Evolutionary conservation across 2,329 filamentous ascomycete species (phyloP), one percentile per base, ranked within the genome.

Genomic region (Botryosphaeria dothidea): DNA sequence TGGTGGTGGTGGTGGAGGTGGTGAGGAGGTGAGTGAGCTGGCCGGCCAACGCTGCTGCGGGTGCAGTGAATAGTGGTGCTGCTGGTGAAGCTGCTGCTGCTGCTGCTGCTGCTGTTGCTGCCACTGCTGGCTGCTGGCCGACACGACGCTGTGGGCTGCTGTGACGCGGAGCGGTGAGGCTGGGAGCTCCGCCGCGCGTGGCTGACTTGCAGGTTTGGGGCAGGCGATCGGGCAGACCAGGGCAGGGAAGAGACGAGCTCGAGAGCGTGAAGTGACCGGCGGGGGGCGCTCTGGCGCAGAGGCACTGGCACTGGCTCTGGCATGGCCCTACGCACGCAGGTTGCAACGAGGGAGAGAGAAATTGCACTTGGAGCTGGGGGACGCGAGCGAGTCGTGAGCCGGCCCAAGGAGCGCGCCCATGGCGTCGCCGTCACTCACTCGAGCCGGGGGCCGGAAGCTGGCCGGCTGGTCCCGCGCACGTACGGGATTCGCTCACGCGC

Each of bases 21-120:
- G 38, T 38, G 36, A 27, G 52, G 43, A 49, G 61, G 62, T 64
- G 62, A 65, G 62, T 57, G 54, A 61, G 63, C 63, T 61, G 63
- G 63, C 63, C 46, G 54, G 54, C 63, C 54, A 65, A 65, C 62
- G 62, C 31, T 58, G 54, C 54, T 58, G 43, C 17, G 9, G 31
- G 6, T 34, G 31, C 31, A 11, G n/a, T n/a, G n/a, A n/a, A n/a
- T n/a, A n/a, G n/a, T n/a, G n/a, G 31, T 34, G 7, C 31, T 34
- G 31, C 31, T 34, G 31, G 31, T n/a, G 31, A 34, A 11, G 13
- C 7, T 34, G 13, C 31, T 34, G 31, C 31, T 11, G 31, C 31
- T 4, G 31, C 31, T 34, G 31, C 13, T 11, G 31, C 13, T 27
- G n/a, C n/a, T n/a, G n/a, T n/a, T n/a, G n/a, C n/a, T n/a, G n/a